Evolutionary conservation across 2,329 filamentous ascomycete species (phyloP), one percentile per base, ranked within the genome.

Genomic region (Fusarium nisikadoi): DNA sequence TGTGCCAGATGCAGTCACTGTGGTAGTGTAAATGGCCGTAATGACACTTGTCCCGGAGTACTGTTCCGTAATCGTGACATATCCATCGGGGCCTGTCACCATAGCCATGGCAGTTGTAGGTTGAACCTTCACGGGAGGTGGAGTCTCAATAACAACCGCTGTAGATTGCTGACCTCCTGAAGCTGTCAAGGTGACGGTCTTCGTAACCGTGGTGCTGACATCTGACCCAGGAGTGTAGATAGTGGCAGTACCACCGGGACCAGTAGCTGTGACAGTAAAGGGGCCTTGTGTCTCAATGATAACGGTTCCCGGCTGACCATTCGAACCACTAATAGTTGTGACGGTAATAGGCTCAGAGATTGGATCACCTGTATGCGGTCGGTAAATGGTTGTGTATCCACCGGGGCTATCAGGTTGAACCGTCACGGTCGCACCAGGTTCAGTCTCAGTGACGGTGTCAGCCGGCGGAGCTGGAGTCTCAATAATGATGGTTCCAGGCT

Each of bases 241-340:
- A 20, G 70, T 72, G 17, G 50, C 52, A 29, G 59, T 59, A 13
- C 69, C 69, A 0, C 69, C 69, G 2, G 53, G 23, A 8, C 20
- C 46, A 42, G 69, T 70, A 7, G 69, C 33, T 17, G 69, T 45
- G 27, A 71, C 25, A 3, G 69, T 71, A 5, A 71, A 41, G 11
- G 69, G 69, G 4, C 58, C 64, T 35, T 71, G 69, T 38, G 69
- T 71, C 50, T 71, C 69, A 36, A 71, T 72, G 23, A 71, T 56
- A 20, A 71, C 62, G 6, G 69, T 71, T n/a, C 69, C 69, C 14
- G 68, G 62, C n/a, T 71, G 62, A 8, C 68, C 68, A 6, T 64
- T 68, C n/a, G 62, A 65, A 29, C 65, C 65, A 20, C 36, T 45
- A 10, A 69, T 70, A 13, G 65, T 70, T 47, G 64, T 72, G 39